Conservation (phyloP, 768 basidiomycete genomes). For the Nevesoporus exiguus region DNA sequence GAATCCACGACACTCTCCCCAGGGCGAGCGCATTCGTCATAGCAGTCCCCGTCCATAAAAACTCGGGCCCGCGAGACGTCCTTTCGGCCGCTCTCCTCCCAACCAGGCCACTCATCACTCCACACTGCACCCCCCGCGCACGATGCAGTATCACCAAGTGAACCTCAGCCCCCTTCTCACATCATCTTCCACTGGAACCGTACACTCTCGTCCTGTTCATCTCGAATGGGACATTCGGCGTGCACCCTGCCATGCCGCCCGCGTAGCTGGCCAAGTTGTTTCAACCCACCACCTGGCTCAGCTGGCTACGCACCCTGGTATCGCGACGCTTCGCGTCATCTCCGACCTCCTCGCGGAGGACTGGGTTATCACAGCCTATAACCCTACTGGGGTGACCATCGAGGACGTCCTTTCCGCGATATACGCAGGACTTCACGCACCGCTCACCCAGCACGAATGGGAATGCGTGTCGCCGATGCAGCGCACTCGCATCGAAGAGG, state of each 20-base stretch:
- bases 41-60: constrained; percentile 15
- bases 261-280: constrained; percentile 6
- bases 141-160: constrained; percentile 16
- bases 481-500: constrained; percentile 37
- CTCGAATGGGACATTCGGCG: constrained; percentile 52
- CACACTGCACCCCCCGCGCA: constrained; percentile 3
- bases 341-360: constrained; percentile 45
- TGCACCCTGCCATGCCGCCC: constrained; percentile 31
- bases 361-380: constrained; percentile 43
- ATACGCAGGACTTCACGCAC: constrained; percentile 35
- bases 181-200: constrained; percentile 10
- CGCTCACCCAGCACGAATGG: constrained; percentile 43
- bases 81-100: neutral
- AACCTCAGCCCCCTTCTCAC: constrained; percentile 19
- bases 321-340: constrained; percentile 36
- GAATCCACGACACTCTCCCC: constrained; percentile 1
- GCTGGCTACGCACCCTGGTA: constrained; percentile 42
- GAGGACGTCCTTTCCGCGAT: constrained; percentile 50
- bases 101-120: neutral
- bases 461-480: constrained; percentile 40
- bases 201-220: constrained; percentile 11
- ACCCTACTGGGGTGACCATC: constrained; percentile 47
- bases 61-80: neutral
- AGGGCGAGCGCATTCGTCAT: neutral
- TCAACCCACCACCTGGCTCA: constrained; percentile 33